phyloP scores from a whole-genome alignment of 2,329 filamentous ascomycete genomes.

The Amauroascus niger region DNA sequence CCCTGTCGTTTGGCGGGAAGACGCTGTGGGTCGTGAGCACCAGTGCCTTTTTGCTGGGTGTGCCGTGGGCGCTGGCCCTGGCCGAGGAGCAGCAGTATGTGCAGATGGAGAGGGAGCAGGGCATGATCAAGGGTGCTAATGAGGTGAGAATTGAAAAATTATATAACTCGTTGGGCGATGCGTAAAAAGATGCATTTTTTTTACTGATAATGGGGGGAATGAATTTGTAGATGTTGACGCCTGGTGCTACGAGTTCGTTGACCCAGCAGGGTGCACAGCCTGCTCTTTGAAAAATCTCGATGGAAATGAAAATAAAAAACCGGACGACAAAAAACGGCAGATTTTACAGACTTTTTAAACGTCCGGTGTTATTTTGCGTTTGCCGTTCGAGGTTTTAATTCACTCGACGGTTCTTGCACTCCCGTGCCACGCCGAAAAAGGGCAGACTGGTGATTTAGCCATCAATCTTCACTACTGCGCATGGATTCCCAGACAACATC shows the following conservation, averaged over 20 bases:
- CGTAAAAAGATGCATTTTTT: constrained; percentile 16
- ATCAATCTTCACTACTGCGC: too few relatives aligned
- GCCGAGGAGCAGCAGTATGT: constrained; percentile 93
- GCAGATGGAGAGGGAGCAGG: constrained; percentile 96
- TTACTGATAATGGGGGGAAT: too few relatives aligned
- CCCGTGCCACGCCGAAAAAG: too few relatives aligned
- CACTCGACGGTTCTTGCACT: background rate
- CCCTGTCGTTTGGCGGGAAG: constrained; percentile 62
- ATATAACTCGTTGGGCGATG: background rate
- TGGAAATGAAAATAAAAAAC: too few relatives aligned
- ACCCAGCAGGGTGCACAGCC: constrained; percentile 27
- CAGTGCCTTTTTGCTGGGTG: constrained; percentile 76
- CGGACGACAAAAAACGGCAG: too few relatives aligned
- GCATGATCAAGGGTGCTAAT: constrained; percentile 84
- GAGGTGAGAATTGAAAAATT: constrained; percentile 46
- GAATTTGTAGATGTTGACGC: constrained; percentile 39
- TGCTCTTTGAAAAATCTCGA: constrained; percentile 27
- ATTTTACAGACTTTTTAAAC: too few relatives aligned
- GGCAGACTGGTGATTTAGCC: too few relatives aligned
- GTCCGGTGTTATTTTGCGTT: too few relatives aligned
- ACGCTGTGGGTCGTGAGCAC: constrained; percentile 85
- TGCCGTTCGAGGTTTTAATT: background rate
- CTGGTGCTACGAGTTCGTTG: constrained; percentile 24
- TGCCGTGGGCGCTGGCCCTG: constrained; percentile 87
- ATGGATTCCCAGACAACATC: too few relatives aligned